Evolutionary conservation across 495 filamentous ascomycete genomes (phyloP), one percentile per base, ranked within the genome.

Genomic region (Aspergillus biplanus): DNA sequence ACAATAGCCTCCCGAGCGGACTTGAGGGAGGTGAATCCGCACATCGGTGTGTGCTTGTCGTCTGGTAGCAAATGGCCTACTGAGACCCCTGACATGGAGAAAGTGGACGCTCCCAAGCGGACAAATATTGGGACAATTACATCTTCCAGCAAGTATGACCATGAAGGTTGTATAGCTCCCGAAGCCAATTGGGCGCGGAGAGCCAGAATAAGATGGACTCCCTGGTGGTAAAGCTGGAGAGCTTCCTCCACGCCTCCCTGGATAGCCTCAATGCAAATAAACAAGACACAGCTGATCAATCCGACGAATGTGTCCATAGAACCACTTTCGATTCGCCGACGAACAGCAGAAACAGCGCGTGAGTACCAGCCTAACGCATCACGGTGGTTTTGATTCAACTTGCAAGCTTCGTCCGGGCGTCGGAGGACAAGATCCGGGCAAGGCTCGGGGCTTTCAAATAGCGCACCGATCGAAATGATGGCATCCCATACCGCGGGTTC

Each of bases 401-500:
- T 67, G 16, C 69, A 71, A 52, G 53, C 69, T 63, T 63, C 66
- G 52, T 16, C 64, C 4, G 59, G 57, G 5, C 60, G 67, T 9
- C 60, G 7, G 1, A 58, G 44, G 46, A 54, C 33, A 6, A 64
- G 46, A 55, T 69, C 53, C 0, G 69, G 42, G 8, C 50, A 67
- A 18, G 66, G 65, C 15, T 73, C 66, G 33, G 69, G 69, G 46
- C 58, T 69, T 50, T 78, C 84, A 62, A 85, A 85, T 15, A 88
- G 70, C 8, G 82, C 78, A 69, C 83, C 83, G 33, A 89, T 78
- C 9, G 76, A 66, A 52, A 75, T 78, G 56, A 88, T 81, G 33
- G 85, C 86, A 67, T 88, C 85, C 70, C 84, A 84, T 2, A 88
- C 80, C 0, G 85, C 84, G 0, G 86, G 83, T 62, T 87, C 85